Evolutionary conservation across 2,329 filamentous ascomycete species (phyloP), one percentile per base, ranked within the genome.

Genomic region (Zymoseptoria brevis): DNA sequence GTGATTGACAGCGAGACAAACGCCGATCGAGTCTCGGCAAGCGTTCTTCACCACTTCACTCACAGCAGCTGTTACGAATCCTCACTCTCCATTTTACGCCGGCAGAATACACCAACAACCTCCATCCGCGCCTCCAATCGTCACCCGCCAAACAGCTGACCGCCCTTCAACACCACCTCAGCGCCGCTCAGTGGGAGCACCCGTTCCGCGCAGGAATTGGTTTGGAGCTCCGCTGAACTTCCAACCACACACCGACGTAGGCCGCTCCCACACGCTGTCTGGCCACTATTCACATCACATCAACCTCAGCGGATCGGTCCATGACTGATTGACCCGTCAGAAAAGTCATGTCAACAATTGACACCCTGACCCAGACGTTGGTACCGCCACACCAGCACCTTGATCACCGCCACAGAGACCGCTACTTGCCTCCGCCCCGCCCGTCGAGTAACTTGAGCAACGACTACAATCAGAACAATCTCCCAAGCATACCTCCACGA

Each of bases 371-470:
- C 35, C 69, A 69, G 64, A 24, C 22, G 22, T 66, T 66, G 60
- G 62, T 68, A 56, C 67, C 68, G 49, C 68, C 69, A 53, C 69
- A 70, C 56, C 63, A 64, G 26, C 64, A 69, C 61, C 64, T 71
- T 57, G 66, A 69, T 53, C 66, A 70, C 62, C 64, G 66, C 51
- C 68, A 71, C 59, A 64, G 64, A 54, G 68, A 72, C 56, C 69
- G 70, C 53, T 70, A 69, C 51, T 62, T 72, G 5, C 70, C 70
- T 61, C 68, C 68, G 29, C 69, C 70, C 45, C 62, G 70, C 50
- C 69, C 69, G 13, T 71, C 66, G 56, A 71, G 69, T 60, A 72
- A 70, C 59, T 45, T 67, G 53, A 70, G 66, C 60, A 67, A 66
- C 61, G 67, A 68, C 58, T 69, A 72, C 59, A 65, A 69, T 49